Percentiles rank a stretch among this genome's conserved stretches.
Conservation (phyloP, 2,329 filamentous ascomycete genomes). For the Monosporascus sp. region DNA sequence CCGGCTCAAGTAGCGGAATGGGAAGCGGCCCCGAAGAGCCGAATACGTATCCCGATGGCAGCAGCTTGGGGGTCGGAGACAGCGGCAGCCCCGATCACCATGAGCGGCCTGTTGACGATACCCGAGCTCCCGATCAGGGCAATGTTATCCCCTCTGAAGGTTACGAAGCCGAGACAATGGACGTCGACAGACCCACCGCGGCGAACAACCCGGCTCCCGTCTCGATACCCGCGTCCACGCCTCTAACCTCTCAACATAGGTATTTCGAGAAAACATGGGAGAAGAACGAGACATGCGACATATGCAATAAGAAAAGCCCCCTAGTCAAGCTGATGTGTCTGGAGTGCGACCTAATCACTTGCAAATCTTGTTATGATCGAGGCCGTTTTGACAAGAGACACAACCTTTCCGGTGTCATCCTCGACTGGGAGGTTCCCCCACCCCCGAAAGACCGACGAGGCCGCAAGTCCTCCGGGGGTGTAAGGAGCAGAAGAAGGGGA, state of each 20-base stretch:
- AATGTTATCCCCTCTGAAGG: neutral
- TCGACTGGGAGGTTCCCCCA: neutral
- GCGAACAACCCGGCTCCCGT: neutral
- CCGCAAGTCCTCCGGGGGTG: neutral
- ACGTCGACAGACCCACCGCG: neutral
- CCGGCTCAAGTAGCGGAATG: neutral
- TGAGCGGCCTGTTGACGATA: too few species aligned
- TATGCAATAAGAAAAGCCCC: neutral
- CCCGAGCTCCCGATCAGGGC: neutral
- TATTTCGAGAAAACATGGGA: neutral
- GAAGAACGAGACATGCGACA: neutral
- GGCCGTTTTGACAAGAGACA: neutral
- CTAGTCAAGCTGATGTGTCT: neutral
- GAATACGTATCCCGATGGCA: neutral
- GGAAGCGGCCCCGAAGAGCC: neutral
- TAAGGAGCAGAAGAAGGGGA: neutral
- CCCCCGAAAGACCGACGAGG: neutral
- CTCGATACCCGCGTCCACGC: neutral
- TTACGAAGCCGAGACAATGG: neutral
- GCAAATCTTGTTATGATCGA: neutral
- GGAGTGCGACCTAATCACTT: neutral
- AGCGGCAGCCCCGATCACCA: neutral
- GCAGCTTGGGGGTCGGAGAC: neutral
- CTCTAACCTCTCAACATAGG: constrained; percentile 7
- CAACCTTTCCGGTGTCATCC: neutral